Percentiles rank a stretch among this genome's conserved stretches.
These are phyloP conservation scores for Aspergillus fumigatus DNA, from an alignment of 2,329 filamentous ascomycete species.

Conservation along the genomic window DNA sequence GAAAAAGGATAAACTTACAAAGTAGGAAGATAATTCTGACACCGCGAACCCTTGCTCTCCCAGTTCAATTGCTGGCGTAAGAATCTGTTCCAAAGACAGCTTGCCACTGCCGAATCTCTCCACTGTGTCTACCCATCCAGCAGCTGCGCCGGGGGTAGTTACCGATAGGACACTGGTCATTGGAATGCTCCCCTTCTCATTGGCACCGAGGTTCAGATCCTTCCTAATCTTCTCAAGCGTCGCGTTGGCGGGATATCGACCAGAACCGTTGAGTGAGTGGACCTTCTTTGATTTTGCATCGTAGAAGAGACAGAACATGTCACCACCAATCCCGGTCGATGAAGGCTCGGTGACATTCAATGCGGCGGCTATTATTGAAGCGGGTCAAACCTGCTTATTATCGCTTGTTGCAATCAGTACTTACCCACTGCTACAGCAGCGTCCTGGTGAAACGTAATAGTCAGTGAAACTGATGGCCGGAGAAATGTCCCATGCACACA, in stretches of 20 bases:
- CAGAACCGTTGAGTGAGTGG: slow-evolving; percentile 85
- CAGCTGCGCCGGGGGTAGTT: slow-evolving; percentile 84
- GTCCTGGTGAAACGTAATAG: slow-evolving; percentile 54
- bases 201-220: slow-evolving; percentile 62
- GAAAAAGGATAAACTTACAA: slow-evolving; percentile 49
- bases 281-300: slow-evolving; percentile 77
- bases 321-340: slow-evolving; percentile 91
- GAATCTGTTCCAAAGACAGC: slow-evolving; percentile 68
- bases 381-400: slow-evolving; percentile 5
- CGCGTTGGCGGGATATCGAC: slow-evolving; percentile 67
- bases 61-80: slow-evolving; percentile 77
- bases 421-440: slow-evolving; percentile 88
- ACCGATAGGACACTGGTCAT: slow-evolving; percentile 72
- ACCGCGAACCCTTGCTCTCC: slow-evolving; percentile 89
- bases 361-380: slow-evolving; percentile 61
- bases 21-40: slow-evolving; percentile 67
- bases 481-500: slow-evolving; percentile 33
- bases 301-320: slow-evolving; percentile 95
- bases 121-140: slow-evolving; percentile 87
- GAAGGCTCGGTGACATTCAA: slow-evolving; percentile 91
- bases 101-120: slow-evolving; percentile 87
- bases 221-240: slow-evolving; percentile 66
- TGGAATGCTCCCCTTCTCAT: slow-evolving; percentile 60
- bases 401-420: slow-evolving; percentile 22
- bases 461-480: neutral